Conservation (phyloP, 257 asterid genomes). For the Nicotiana otophora region DNA sequence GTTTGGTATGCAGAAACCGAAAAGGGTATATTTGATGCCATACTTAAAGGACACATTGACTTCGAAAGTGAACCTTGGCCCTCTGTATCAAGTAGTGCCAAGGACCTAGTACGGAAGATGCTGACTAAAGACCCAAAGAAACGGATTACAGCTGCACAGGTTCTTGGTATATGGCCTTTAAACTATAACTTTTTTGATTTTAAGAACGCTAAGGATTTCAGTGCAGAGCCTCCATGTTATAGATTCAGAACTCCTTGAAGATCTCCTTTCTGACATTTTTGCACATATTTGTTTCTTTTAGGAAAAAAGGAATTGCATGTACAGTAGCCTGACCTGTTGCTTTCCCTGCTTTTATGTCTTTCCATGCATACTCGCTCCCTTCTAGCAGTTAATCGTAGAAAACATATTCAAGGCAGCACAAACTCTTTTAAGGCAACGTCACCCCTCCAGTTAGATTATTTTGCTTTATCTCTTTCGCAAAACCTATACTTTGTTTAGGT, state of each 20-base stretch:
- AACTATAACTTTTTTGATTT: neutral
- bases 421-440: neutral
- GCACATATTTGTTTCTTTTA: neutral
- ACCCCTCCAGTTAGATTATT: neutral
- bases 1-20: conserved; percentile 47
- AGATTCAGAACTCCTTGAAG: neutral
- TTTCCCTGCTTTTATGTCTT: neutral
- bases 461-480: neutral
- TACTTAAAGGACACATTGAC: conserved; percentile 57
- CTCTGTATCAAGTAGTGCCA: conserved; percentile 60
- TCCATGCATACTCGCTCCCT: neutral
- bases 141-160: conserved; percentile 74
- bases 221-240: neutral
- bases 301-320: neutral
- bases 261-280: neutral
- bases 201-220: neutral
- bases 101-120: conserved; percentile 74
- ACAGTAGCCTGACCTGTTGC: neutral
- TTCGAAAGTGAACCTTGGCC: conserved; percentile 72
- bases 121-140: conserved; percentile 51
- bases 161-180: conserved; percentile 53
- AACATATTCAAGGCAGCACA: neutral
- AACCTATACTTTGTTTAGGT: neutral
- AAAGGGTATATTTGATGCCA: conserved; percentile 63
- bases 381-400: neutral